Percentiles rank a stretch among this genome's conserved stretches.
Conservation (phyloP, 441 rosid genomes). For the Euphorbia schlechtendalii region DNA sequence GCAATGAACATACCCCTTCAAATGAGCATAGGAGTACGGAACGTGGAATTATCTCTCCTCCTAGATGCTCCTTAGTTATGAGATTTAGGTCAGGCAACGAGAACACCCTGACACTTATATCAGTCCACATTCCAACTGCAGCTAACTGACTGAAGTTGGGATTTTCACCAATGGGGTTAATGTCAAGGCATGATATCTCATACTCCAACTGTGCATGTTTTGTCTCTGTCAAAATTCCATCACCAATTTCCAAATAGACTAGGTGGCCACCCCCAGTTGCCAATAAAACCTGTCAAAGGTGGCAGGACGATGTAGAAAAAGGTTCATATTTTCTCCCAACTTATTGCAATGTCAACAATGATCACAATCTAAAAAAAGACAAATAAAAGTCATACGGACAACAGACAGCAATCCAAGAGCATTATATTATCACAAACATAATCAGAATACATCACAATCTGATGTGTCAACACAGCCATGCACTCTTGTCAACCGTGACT, state of each 20-base stretch:
- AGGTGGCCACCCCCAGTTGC: constrained; percentile 97
- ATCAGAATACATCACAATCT: not conserved
- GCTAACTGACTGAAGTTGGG: constrained; percentile 79
- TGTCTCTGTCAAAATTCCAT: constrained; percentile 60
- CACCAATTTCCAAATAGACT: constrained; percentile 89
- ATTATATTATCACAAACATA: not conserved
- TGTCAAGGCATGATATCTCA: constrained; percentile 94
- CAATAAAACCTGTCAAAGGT: constrained; percentile 60
- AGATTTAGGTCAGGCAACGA: constrained; percentile 87
- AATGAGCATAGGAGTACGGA: constrained; percentile 92
- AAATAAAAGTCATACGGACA: not conserved
- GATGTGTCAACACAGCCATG: not conserved
- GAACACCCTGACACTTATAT: constrained; percentile 87
- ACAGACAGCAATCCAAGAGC: not conserved
- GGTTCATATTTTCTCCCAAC: constrained; percentile 3
- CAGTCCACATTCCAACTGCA: constrained; percentile 99
- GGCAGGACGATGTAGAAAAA: constrained; percentile 1
- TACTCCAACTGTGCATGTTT: constrained; percentile 72
- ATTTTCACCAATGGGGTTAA: constrained; percentile 83
- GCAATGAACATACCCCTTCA: constrained; percentile 73
- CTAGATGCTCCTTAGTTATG: constrained; percentile 79
- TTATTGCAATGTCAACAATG: not conserved
- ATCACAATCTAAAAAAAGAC: not conserved
- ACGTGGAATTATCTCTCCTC: constrained; percentile 97
- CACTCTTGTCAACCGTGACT: not conserved